phyloP scores from a whole-genome alignment of 1,284 basidiomycete genomes.

The Kalmanozyma brasiliensis region DNA sequence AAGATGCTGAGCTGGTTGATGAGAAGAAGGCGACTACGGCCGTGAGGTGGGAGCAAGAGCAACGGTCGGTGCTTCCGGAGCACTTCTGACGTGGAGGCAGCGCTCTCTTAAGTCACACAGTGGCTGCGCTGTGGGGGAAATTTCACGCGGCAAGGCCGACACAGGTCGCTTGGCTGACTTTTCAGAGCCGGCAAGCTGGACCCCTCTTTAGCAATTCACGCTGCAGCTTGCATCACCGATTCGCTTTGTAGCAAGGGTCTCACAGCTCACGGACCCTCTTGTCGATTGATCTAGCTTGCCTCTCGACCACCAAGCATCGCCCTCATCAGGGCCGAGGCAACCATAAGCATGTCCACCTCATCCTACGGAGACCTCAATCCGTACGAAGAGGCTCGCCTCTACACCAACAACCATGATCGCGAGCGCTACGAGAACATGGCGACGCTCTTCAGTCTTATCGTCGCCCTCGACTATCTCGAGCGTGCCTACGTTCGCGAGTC shows the following conservation, averaged over 20 bases:
- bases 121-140: conserved; percentile 1
- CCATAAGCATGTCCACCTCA: conserved; percentile 28
- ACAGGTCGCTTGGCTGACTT: not conserved
- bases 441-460: conserved; percentile 90
- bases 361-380: conserved; percentile 49
- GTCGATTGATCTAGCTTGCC: not conserved
- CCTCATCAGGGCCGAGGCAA: not conserved
- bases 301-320: not conserved
- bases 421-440: conserved; percentile 89
- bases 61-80: conserved; percentile 4
- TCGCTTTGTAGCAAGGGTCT: too few species aligned
- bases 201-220: conserved; percentile 7
- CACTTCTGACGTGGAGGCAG: conserved; percentile 31
- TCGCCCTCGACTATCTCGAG: conserved; percentile 92
- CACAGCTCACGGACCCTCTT: conserved; percentile 1
- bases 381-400: conserved; percentile 83
- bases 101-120: not conserved
- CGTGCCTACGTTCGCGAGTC: conserved; percentile 91
- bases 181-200: conserved; percentile 5
- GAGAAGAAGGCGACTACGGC: too few species aligned
- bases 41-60: not conserved
- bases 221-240: not conserved
- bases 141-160: conserved; percentile 21
- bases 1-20: not conserved
- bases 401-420: conserved; percentile 86